Base-by-base conservation (phyloP, 2,329 filamentous ascomycete species). In the Anisogramma anomala region DNA sequence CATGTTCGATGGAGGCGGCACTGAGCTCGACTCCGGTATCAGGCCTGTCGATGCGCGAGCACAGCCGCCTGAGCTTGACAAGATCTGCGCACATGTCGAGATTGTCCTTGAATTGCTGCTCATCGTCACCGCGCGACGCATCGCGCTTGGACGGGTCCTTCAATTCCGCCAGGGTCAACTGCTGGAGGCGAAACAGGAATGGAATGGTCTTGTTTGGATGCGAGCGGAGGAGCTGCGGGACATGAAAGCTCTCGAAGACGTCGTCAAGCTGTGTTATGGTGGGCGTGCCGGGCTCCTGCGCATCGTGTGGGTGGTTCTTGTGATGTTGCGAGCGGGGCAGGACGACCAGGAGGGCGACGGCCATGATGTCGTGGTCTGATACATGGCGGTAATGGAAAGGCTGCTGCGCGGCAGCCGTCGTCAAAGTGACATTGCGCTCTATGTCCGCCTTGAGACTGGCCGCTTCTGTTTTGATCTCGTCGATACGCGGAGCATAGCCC, bases 371-470 rank as follows among this genome's bases (percentile, higher is more conserved):
- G 13, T 17, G 36, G 10, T 39, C 13, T n/a, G 43, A 44, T 14
- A 46, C 32, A n/a, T 19, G 31, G 13, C 14, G 8, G 10, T 26
- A 14, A 40, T 31, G 31, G 11, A 11, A 23, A 18, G 18, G 25
- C 32, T 17, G n/a, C 27, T 11, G 25, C 3, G 36, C 20, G 14
- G 52, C 46, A 13, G 45, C 42, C 11, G n/a, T 17, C 15, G 36
- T 13, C 9, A 19, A 9, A 4, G 6, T 13, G 23, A 43, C 25
- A 6, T 27, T 27, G 9, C 25, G 19, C 10, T 36, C 7, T 18
- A 50, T 50, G 34, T 56, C 48, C 2, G 42, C 23, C 33, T 61
- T 52, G 32, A 69, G 56, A 2, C 50, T 22, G 6, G 37, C 43
- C 30, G 65, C 43, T 13, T 55, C 56, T 6, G 42, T 28, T 35